phyloP scores from a whole-genome alignment of 202 grass and related monocot species.

The Thinopyrum obtusiflorum region DNA sequence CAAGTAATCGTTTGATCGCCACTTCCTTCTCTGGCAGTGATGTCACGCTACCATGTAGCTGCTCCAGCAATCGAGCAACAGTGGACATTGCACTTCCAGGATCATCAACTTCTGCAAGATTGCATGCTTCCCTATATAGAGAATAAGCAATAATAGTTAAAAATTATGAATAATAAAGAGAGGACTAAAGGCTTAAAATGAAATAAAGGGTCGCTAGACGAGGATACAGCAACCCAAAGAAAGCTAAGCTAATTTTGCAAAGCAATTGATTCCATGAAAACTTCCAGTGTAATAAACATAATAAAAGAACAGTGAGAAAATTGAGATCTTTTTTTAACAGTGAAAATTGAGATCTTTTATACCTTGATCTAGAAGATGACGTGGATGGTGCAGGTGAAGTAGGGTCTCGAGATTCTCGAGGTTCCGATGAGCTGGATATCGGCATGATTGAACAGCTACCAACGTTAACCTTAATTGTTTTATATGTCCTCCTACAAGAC shows the following conservation, averaged over 20 bases:
- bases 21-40: constrained; percentile 71
- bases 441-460: constrained; percentile 51
- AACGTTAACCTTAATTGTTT: constrained; percentile 18
- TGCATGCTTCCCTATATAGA: constrained; percentile 61
- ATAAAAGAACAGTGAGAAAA: neutral
- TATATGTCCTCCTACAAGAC: constrained; percentile 30
- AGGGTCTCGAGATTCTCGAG: constrained; percentile 31
- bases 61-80: constrained; percentile 84
- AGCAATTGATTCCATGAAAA: neutral
- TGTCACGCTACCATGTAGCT: constrained; percentile 72
- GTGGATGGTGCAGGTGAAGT: constrained; percentile 64
- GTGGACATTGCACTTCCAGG: constrained; percentile 63
- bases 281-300: constrained; percentile 8
- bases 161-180: neutral
- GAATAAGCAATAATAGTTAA: constrained; percentile 19
- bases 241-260: constrained; percentile 23
- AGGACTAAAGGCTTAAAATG: neutral
- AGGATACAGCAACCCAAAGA: constrained; percentile 10
- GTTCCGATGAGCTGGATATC: constrained; percentile 37
- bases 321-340: neutral
- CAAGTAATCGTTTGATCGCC: constrained; percentile 62
- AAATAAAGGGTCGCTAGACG: neutral
- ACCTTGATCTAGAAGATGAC: constrained; percentile 81
- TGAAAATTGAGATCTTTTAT: constrained; percentile 15
- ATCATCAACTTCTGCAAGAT: constrained; percentile 70